These are phyloP conservation scores for Amaranthus tricolor DNA, from an alignment of 179 eudicot species.

Conservation along the genomic window DNA sequence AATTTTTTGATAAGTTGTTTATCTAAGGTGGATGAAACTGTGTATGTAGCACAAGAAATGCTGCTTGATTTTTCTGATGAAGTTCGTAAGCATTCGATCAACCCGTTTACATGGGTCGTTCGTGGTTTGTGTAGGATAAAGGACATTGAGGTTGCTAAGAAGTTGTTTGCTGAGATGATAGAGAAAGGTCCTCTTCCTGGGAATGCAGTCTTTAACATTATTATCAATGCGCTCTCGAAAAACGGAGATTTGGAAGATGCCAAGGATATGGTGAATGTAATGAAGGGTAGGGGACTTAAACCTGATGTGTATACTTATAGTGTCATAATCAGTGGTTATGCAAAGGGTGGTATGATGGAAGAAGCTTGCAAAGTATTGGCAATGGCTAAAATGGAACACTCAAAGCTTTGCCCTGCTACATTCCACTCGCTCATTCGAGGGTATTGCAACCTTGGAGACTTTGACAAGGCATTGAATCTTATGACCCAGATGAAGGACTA, in stretches of 20 bases:
- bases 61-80: constrained; percentile 55
- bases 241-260: constrained; percentile 73
- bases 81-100: constrained; percentile 48
- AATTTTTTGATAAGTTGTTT: constrained; percentile 55
- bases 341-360: constrained; percentile 70
- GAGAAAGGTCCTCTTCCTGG: constrained; percentile 90
- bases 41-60: constrained; percentile 55
- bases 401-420: constrained; percentile 57
- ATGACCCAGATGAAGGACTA: constrained; percentile 62
- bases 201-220: constrained; percentile 57
- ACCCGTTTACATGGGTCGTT: constrained; percentile 56
- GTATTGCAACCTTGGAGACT: constrained; percentile 73
- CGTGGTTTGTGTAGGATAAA: constrained; percentile 64
- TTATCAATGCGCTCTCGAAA: constrained; percentile 63
- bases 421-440: constrained; percentile 81
- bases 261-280: constrained; percentile 43
- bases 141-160: constrained; percentile 58
- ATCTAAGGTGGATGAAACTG: constrained; percentile 44
- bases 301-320: constrained; percentile 84
- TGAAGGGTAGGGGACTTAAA: constrained; percentile 78
- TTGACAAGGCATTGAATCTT: constrained; percentile 66
- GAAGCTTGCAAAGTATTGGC: constrained; percentile 64
- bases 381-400: constrained; percentile 70
- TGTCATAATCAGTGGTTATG: constrained; percentile 80
- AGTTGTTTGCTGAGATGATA: constrained; percentile 64